A percentile compares a stretch with the other conserved stretches of the same genome.
Conservation (phyloP, 176 grass and related monocot species). For the Saccharum spontaneum region DNA sequence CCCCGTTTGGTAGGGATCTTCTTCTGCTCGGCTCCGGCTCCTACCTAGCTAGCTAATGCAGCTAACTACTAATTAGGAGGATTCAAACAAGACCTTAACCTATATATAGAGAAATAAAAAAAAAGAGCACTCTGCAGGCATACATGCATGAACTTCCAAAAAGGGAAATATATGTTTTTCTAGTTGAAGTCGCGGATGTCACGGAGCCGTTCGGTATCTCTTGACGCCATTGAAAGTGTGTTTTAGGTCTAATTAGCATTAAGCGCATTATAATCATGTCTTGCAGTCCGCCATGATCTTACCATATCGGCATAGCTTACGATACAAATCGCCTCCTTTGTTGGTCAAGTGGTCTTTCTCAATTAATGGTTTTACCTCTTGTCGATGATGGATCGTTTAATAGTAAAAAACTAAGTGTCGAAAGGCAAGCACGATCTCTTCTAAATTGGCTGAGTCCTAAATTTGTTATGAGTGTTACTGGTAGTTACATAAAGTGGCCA, state of each 20-base stretch:
- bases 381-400: neutral
- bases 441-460: neutral
- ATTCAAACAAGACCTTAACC: no score
- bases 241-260: neutral
- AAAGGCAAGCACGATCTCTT: neutral
- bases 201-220: neutral
- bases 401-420: neutral
- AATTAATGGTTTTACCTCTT: neutral
- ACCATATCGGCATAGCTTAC: neutral
- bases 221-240: conserved; percentile 13
- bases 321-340: neutral
- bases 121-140: no score
- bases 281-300: neutral
- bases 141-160: neutral
- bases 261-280: neutral
- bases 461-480: neutral
- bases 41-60: no score
- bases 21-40: no score
- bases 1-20: no score
- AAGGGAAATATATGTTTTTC: neutral
- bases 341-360: neutral
- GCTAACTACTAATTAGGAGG: no score
- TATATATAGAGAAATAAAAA: no score
- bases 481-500: neutral
- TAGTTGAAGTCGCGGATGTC: neutral